Percentiles rank a stretch among this genome's conserved stretches.
Conservation (phyloP, 371 early-diverging fungal genomes). For the Zancudomyces culisetae region DNA sequence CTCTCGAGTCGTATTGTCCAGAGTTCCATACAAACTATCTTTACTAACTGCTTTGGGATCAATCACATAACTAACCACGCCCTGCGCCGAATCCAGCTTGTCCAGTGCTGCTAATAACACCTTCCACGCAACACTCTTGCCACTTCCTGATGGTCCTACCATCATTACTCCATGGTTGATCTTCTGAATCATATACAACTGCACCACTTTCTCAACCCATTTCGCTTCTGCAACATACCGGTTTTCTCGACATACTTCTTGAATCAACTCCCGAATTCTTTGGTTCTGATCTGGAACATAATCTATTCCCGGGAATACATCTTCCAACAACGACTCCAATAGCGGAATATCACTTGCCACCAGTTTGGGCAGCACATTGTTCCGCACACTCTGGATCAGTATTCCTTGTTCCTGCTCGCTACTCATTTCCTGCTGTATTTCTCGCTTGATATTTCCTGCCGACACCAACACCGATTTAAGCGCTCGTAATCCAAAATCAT, state of each 20-base stretch:
- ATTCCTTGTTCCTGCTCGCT: constrained; percentile 59
- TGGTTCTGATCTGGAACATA: constrained; percentile 64
- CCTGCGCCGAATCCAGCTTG: constrained; percentile 34
- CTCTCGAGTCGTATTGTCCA: constrained; percentile 95
- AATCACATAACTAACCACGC: constrained; percentile 63
- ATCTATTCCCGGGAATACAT: constrained; percentile 90
- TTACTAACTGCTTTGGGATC: constrained; percentile 97
- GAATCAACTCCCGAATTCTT: constrained; percentile 51
- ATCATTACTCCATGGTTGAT: constrained; percentile 98
- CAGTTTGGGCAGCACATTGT: constrained; percentile 92
- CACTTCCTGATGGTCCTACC: constrained; percentile 94
- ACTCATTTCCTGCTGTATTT: constrained; percentile 20
- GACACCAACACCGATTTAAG: constrained; percentile 95
- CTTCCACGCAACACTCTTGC: constrained; percentile 87
- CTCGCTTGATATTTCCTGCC: constrained; percentile 94
- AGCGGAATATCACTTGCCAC: constrained; percentile 85
- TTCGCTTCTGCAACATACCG: constrained; percentile 51
- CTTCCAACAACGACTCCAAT: constrained; percentile 65
- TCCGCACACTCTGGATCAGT: constrained; percentile 84
- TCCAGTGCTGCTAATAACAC: constrained; percentile 77
- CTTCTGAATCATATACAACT: constrained; percentile 90
- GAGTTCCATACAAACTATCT: constrained; percentile 84
- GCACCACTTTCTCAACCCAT: constrained; percentile 94
- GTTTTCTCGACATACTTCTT: constrained; percentile 57
- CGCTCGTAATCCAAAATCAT: constrained; percentile 98